Evolutionary conservation across 192 early-diverging fungal genomes (phyloP), one percentile per base, ranked within the genome.

Genomic region (Umbelopsis vinacea): DNA sequence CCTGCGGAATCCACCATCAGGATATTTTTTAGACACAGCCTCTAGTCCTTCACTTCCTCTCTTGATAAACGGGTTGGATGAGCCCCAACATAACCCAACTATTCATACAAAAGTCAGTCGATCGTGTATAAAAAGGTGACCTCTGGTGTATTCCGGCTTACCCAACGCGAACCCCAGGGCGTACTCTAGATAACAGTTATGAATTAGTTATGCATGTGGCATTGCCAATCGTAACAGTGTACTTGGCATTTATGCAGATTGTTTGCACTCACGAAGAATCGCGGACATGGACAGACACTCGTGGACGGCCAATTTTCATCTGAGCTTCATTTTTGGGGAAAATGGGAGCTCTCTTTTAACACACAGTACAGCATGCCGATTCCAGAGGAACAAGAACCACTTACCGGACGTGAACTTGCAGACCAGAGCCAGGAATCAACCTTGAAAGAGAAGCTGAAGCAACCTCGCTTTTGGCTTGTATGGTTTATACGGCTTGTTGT

Each of bases 51-150:
- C 72, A 60, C 89, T 93, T 14, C 95, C 97, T 23, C 83, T 81
- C 80, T 96, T 97, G 73, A 99, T 95, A 74, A 99, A 96, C 2
- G 96, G 96, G 74, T 99, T 99, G 8, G 97, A 97, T 68, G 91
- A 91, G 17, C 97, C 97, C 97, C 97, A 99, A 74, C 93, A 97
- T 17, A 95, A 70, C 0, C 94, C 93, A 15, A 95, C 93, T 77
- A 84, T 33, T 43, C 5, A 43, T 43, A 4, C 11, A 6, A 1
- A 43, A 43, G n/a, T 2, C 21, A 35, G 68, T 15, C 26, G 40
- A 43, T 43, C 40, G 40, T 43, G 40, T 43, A 43, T 6, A 12
- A 1, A 43, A 43, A 43, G 8, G 6, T 43, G 5, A 43, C 29
- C 29, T 43, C 3, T 6, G 1, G 40, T 43, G 40, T 7, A 43